A percentile compares a stretch with the other conserved stretches of the same genome.
phyloP scores from a whole-genome alignment of 495 filamentous ascomycete species.

The Astrocystis sublimbata region DNA sequence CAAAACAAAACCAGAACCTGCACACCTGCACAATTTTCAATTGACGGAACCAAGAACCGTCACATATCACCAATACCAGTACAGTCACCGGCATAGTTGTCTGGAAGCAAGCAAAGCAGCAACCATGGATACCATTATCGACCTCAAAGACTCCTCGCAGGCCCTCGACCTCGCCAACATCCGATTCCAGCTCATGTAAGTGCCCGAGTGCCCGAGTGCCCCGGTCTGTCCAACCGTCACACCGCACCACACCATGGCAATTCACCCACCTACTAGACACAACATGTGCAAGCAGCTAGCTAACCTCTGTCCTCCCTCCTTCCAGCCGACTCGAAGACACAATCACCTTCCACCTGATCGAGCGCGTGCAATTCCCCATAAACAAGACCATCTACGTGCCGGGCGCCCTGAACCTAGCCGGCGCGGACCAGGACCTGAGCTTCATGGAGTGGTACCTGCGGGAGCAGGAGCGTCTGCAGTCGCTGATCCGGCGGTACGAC shows the following conservation, averaged over 20 bases:
- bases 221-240: too few species aligned
- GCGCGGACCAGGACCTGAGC: constrained; percentile 57
- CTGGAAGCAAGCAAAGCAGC: neutral
- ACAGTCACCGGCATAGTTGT: too few species aligned
- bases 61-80: too few species aligned
- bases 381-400: constrained; percentile 85
- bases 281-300: neutral
- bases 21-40: too few species aligned
- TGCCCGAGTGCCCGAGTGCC: constrained; percentile 37
- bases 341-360: constrained; percentile 97
- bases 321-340: constrained; percentile 92
- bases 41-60: too few species aligned
- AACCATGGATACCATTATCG: constrained; percentile 87
- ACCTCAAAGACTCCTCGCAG: constrained; percentile 77
- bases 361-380: constrained; percentile 94
- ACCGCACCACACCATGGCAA: neutral
- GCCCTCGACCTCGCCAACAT: constrained; percentile 90
- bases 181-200: constrained; percentile 90
- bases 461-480: constrained; percentile 88
- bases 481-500: constrained; percentile 92
- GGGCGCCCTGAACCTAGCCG: constrained; percentile 72
- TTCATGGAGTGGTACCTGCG: constrained; percentile 92
- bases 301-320: neutral
- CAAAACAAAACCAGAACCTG: too few species aligned
- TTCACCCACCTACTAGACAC: neutral